A percentile compares a stretch with the other conserved stretches of the same genome.
Evolutionary conservation across 768 basidiomycete species (phyloP).

Genomic region (Kwoniella newhampshirensis): DNA sequence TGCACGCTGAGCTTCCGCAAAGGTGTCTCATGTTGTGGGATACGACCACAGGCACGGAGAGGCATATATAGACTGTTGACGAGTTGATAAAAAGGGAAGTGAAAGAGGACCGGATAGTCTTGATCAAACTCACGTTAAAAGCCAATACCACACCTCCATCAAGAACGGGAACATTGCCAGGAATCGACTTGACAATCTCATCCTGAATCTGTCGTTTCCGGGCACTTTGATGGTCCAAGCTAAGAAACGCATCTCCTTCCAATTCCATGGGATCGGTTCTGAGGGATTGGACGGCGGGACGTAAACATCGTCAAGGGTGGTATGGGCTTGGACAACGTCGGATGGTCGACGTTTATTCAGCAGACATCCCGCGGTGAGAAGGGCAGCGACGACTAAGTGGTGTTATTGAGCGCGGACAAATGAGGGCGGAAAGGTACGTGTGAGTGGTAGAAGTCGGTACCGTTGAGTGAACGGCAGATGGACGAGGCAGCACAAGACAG

Average conservation of each 20-base stretch:
- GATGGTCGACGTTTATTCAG: slow-evolving; percentile 32
- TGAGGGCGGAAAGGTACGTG: too few species aligned
- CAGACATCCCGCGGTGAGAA: slow-evolving; percentile 38
- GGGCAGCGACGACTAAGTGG: slow-evolving; percentile 36
- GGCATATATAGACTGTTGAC: too few species aligned
- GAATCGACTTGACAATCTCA: slow-evolving; percentile 31
- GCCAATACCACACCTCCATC: slow-evolving; percentile 48
- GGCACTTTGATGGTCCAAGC: slow-evolving; percentile 32
- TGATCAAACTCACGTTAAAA: slow-evolving; percentile 39
- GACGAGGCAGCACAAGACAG: neutral
- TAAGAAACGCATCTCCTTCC: slow-evolving; percentile 26
- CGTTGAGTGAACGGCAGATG: neutral
- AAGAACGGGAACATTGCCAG: slow-evolving; percentile 44
- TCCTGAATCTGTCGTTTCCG: slow-evolving; percentile 33
- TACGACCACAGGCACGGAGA: too few species aligned
- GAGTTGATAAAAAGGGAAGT: too few species aligned
- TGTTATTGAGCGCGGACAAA: neutral
- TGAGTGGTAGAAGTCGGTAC: neutral
- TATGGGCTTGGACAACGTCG: slow-evolving; percentile 32
- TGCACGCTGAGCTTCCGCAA: too few species aligned
- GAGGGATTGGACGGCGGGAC: slow-evolving; percentile 1
- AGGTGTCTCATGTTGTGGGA: too few species aligned
- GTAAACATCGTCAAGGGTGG: neutral
- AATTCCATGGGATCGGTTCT: slow-evolving; percentile 10
- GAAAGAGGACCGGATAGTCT: neutral